A percentile compares a stretch with the other conserved stretches of the same genome.
These are phyloP conservation scores for Blastobotrys persicus DNA, from an alignment of 1,139 yeast genomes.

Conservation along the genomic window DNA sequence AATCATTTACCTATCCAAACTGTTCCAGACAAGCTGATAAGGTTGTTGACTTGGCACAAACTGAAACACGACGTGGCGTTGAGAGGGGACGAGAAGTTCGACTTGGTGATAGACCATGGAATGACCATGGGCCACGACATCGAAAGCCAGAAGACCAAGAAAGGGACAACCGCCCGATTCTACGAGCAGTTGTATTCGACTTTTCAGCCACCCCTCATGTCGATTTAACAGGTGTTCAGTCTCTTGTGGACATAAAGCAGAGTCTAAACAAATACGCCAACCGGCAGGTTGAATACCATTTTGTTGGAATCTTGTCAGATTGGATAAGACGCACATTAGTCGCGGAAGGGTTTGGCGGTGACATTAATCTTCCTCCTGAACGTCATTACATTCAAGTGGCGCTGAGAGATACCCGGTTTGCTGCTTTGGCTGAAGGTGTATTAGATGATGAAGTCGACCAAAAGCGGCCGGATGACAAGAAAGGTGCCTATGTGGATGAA, in stretches of 20 bases:
- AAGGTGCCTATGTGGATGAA: slow-evolving; percentile 24
- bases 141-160: slow-evolving; percentile 29
- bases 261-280: slow-evolving; percentile 74
- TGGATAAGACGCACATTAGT: slow-evolving; percentile 82
- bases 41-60: slow-evolving; percentile 66
- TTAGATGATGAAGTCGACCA: slow-evolving; percentile 28
- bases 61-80: slow-evolving; percentile 57
- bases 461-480: slow-evolving; percentile 13
- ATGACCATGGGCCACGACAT: slow-evolving; percentile 71
- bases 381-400: slow-evolving; percentile 27
- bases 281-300: slow-evolving; percentile 84
- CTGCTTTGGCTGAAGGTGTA: slow-evolving; percentile 26
- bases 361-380: slow-evolving; percentile 38
- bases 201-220: slow-evolving; percentile 71
- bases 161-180: slow-evolving; percentile 58
- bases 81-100: slow-evolving; percentile 42
- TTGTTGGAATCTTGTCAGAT: slow-evolving; percentile 77
- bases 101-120: slow-evolving; percentile 83
- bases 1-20: slow-evolving; percentile 79
- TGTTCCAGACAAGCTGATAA: slow-evolving; percentile 69
- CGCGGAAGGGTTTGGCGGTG: slow-evolving; percentile 76
- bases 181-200: slow-evolving; percentile 75
- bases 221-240: slow-evolving; percentile 79
- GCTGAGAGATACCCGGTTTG: slow-evolving; percentile 16
- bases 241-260: slow-evolving; percentile 71